Evolutionary conservation across 164 flowering plant species (phyloP), one percentile per base, ranked within the genome.

Genomic region (Vitis amurensis): DNA sequence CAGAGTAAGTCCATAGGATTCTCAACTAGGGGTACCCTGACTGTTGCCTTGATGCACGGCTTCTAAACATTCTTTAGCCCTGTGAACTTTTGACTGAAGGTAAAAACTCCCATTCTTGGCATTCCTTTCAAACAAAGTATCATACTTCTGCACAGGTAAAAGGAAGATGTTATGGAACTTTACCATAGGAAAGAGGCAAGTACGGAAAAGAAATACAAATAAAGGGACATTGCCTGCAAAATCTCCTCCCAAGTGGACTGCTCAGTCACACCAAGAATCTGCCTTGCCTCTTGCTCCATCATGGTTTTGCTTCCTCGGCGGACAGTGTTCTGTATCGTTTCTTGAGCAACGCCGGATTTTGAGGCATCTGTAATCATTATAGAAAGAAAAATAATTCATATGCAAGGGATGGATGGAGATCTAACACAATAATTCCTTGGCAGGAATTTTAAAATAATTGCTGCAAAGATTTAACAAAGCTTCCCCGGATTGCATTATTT

Each of bases 251-350:
- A 90, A 50, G 91, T 44, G 0, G 91, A 76, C 29, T 77, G 48
- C 65, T 89, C 91, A 12, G 83, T 65, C 49, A 88, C 88, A 17
- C 94, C 93, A 67, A 89, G 86, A 62, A 92, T 85, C 81, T 88
- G 87, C 71, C 93, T 78, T 7, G 97, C 92, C 78, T 90, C 97
- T 68, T 79, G 78, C 71, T 86, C 95, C 1, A 84, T 75, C 89
- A 90, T 87, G 47, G 67, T 76, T 79, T 83, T 86, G 77, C 83
- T 75, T 52, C 78, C 87, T 75, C 83, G 74, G 30, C 88, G 79
- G 68, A 72, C 31, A 15, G 85, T 68, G 63, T 78, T 83, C 56
- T 84, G 83, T 52, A 79, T 16, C 66, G 88, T 76, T 68, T 87
- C 88, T 73, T 84, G 87, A 52, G 90, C 90, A 77, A 77, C 88